Evolutionary conservation across 768 basidiomycete species (phyloP), one percentile per base, ranked within the genome.

Genomic region (Agrocybe pediades): DNA sequence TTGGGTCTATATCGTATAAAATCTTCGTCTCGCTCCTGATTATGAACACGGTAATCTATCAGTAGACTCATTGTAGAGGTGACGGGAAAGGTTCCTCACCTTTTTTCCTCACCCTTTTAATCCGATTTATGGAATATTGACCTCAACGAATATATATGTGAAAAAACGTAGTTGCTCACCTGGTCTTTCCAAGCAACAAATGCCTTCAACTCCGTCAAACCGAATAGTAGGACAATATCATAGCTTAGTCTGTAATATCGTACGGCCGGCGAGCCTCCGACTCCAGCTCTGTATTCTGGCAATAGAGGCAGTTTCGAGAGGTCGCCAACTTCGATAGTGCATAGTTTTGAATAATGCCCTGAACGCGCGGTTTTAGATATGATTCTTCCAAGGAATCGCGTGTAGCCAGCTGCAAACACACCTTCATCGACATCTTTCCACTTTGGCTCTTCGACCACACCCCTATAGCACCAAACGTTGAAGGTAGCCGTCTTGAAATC

Each of bases 131-230:
- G 5, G 23, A 6, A 30, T 39, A 44, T 36, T 49, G 16, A 51
- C 23, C 9, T 17, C 40, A 9, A 42, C 23, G 11, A 9, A n/a
- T 26, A 52, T 13, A 16, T n/a, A 7, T 16, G 21, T 45, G 27
- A 19, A 16, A 54, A 11, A 17, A 23, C 46, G 23, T 3, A 21
- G n/a, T n/a, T 17, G 53, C 75, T 74, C 20, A 67, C 80, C 46
- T 75, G 70, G 40, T 81, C 79, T 56, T 69, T 64, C 81, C 82
- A 84, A 21, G 71, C 68, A 44, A 84, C 72, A 44, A 80, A 76
- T 0, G 81, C 82, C 53, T 72, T 75, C 55, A 83, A 61, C 54
- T 84, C 83, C 2, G 81, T 83, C 42, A 78, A 57, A 4, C 83
- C 83, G 50, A 84, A 82, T 7, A 77, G 63, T 20, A 84, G 55